A percentile compares a stretch with the other conserved stretches of the same genome.
phyloP scores from a whole-genome alignment of 257 asterid genomes.

The Solanum etuberosum region DNA sequence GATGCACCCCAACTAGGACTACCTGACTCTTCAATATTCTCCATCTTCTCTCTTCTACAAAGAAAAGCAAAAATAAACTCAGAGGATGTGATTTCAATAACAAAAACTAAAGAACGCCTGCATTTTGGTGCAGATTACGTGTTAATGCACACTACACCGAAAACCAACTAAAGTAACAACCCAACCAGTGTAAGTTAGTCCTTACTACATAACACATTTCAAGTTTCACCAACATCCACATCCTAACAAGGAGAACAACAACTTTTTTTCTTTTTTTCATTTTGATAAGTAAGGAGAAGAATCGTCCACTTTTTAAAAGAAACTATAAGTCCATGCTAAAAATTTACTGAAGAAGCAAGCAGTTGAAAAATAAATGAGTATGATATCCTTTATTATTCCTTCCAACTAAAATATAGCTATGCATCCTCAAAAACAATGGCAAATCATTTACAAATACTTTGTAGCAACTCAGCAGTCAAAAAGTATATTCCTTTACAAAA shows the following conservation, averaged over 20 bases:
- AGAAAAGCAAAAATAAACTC: background rate
- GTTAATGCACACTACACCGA: background rate
- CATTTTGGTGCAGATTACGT: background rate
- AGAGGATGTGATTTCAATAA: background rate
- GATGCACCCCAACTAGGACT: constrained; percentile 94
- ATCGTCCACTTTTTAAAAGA: background rate
- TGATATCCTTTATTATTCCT: background rate
- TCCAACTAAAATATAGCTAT: background rate
- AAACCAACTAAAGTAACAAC: background rate
- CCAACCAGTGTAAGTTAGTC: background rate
- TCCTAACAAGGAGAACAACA: background rate
- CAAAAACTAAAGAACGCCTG: background rate
- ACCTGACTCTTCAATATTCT: constrained; percentile 62
- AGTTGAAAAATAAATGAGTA: background rate
- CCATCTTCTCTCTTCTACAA: constrained; percentile 47
- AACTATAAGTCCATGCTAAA: background rate
- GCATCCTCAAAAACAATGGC: background rate
- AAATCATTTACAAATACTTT: background rate
- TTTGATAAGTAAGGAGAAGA: background rate
- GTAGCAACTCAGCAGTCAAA: background rate
- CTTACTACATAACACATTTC: background rate
- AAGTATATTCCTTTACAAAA: background rate
- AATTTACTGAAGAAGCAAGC: background rate
- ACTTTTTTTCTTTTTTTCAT: background rate
- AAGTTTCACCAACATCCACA: background rate